phyloP scores from a whole-genome alignment of 2,329 filamentous ascomycete species.

The Fusarium sterilihyphosum region DNA sequence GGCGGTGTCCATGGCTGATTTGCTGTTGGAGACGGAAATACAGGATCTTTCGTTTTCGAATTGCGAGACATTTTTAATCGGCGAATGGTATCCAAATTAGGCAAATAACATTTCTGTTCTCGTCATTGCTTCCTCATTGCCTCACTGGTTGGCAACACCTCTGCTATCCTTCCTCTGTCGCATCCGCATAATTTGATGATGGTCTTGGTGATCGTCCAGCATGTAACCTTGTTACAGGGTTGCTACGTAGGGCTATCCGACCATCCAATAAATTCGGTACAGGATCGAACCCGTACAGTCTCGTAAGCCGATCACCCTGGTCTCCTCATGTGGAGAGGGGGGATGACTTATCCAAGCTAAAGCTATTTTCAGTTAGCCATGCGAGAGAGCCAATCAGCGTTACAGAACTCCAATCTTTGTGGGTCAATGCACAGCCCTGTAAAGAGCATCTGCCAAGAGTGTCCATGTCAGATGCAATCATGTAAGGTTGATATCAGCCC shows the following conservation, averaged over 20 bases:
- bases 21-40: conserved; percentile 18
- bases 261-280: background rate
- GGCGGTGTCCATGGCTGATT: conserved; percentile 30
- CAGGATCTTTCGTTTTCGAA: conserved; percentile 31
- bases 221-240: background rate
- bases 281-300: background rate
- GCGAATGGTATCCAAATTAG: conserved; percentile 29
- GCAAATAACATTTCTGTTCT: background rate
- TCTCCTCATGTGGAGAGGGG: too few relatives aligned
- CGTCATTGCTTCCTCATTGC: fast-evolving
- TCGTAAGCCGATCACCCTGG: too few relatives aligned
- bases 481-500: background rate
- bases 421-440: background rate
- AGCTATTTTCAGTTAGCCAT: background rate
- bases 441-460: background rate
- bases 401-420: background rate
- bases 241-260: background rate
- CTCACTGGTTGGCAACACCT: background rate
- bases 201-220: background rate
- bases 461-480: background rate
- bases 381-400: background rate
- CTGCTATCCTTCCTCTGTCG: background rate
- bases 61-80: conserved; percentile 23
- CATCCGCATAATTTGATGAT: too few relatives aligned
- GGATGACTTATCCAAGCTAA: background rate